Base-by-base conservation (phyloP, 2,329 filamentous ascomycete genomes). In the Proliferodiscus dingleyae region DNA sequence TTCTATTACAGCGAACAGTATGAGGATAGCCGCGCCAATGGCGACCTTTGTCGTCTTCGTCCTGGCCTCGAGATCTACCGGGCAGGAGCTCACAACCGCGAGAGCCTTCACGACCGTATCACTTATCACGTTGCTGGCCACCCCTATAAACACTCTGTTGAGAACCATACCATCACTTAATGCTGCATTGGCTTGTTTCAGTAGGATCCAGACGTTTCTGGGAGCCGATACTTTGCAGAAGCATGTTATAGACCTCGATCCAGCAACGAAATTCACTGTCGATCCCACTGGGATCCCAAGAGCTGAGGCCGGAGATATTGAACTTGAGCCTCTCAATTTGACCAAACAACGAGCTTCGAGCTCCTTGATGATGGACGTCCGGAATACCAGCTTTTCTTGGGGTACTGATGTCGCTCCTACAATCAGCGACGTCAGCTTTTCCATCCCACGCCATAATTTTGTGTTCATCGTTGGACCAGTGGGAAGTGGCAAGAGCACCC, bases 101-200 rank as follows among this genome's bases (percentile, higher is more conserved):
- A 50, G n/a, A 46, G 55, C 70, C 13, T 72, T 71, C 39, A 69
- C 70, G 0, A 64, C 66, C 0, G 45, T 71, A 1, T 69, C 70
- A 1, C 64, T 69, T 13, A 64, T 71, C 19, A 50, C 65, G 1
- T 54, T 72, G 1, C 52, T 71, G n/a, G 53, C 63, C 2, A 58
- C 61, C 6, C 68, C 69, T 3, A 58, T 72, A 3, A 64, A 64
- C 22, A 61, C 57, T 37, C 53, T 71, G 46, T 68, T 72, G 24
- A 65, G 69, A 45, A 53, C 53, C 0, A 56, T 68, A 10, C 64
- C 69, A 3, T 56, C 60, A 4, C 44, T 71, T 22, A 63, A 63
- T 23, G 63, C 67, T 6, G 66, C 61, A 1, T 26, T 68, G 7
- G 64, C 66, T 0, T 69, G 68, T 13, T 58, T 72, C 40, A 58